Evolutionary conservation across 1,139 yeast genomes (phyloP).

Genomic region (Kurtzmaniella natalensis): DNA sequence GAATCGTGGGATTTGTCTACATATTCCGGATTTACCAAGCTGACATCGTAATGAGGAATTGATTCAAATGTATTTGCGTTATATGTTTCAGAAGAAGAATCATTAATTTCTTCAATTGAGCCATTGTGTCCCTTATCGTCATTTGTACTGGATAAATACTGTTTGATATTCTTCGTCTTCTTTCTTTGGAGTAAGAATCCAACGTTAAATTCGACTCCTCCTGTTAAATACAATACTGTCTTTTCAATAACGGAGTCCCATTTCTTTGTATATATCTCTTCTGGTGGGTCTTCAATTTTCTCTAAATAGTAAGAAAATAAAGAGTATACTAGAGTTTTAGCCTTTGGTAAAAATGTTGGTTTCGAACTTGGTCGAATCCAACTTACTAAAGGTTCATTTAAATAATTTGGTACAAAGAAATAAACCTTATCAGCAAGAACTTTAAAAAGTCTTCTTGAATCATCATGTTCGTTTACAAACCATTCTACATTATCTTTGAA

Average conservation of each 20-base stretch:
- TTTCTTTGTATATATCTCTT: neutral
- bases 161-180: conserved; percentile 5
- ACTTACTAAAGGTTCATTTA: conserved; percentile 52
- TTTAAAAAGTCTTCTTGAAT: conserved; percentile 34
- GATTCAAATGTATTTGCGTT: conserved; percentile 48
- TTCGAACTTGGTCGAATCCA: conserved; percentile 55
- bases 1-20: conserved; percentile 42
- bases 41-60: conserved; percentile 68
- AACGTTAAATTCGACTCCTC: conserved; percentile 55
- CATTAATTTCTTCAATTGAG: neutral
- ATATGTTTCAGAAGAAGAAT: conserved; percentile 7
- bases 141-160: too few species aligned
- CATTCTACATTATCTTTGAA: conserved; percentile 37
- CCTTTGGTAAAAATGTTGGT: conserved; percentile 41
- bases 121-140: too few species aligned
- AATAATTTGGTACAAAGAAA: conserved; percentile 57
- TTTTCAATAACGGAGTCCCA: conserved; percentile 40
- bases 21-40: conserved; percentile 59
- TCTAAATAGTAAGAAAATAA: conserved; percentile 52
- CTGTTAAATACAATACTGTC: conserved; percentile 52
- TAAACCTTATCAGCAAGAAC: conserved; percentile 33
- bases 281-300: conserved; percentile 9
- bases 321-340: conserved; percentile 39
- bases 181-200: conserved; percentile 59
- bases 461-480: conserved; percentile 38